Evolutionary conservation across 192 early-diverging fungal species (phyloP), one percentile per base, ranked within the genome.

Genomic region (Kappamyces sp.): DNA sequence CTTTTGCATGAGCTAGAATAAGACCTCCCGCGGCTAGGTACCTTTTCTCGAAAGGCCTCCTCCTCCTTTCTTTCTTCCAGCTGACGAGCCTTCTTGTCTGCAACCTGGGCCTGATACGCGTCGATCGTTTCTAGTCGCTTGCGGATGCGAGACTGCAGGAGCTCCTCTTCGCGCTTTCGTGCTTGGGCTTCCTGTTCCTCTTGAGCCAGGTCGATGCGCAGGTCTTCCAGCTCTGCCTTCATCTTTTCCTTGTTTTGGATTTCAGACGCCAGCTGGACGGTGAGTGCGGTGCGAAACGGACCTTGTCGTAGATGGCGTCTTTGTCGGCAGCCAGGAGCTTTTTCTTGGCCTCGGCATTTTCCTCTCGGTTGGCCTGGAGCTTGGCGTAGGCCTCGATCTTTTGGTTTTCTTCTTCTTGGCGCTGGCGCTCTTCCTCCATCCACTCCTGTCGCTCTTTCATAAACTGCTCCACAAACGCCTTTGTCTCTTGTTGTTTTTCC

Each of bases 81-180:
- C n/a, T 57, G 33, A 3, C 77, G 64, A 41, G 48, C 50, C 34
- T 63, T 62, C 68, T 82, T 82, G 7, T 79, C 68, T 38, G 58
- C 64, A 32, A 84, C 68, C 65, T 82, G 78, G 48, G 66, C 44
- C 58, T 75, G 73, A 55, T 82, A 84, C 0, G 78, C 72, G 47
- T 79, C 77, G 51, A 84, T 81, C 31, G 79, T 62, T 49, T 82
- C 77, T 54, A 84, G 63, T 33, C 79, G 39, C 53, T 78, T 74
- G 10, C 72, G 67, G 40, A 84, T 78, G 10, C 79, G 54, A 9
- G 58, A 40, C 55, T 74, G 49, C 33, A 84, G 63, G 0, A 73
- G 55, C 52, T 76, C 72, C 61, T 70, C 50, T 48, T 78, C 74
- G 7, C 69, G 47, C 23, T 51, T 10, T 33, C 82, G 59, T 12